Evolutionary conservation across 805 yeast species (phyloP).

Genomic region (Myxozyma melibiosi): DNA sequence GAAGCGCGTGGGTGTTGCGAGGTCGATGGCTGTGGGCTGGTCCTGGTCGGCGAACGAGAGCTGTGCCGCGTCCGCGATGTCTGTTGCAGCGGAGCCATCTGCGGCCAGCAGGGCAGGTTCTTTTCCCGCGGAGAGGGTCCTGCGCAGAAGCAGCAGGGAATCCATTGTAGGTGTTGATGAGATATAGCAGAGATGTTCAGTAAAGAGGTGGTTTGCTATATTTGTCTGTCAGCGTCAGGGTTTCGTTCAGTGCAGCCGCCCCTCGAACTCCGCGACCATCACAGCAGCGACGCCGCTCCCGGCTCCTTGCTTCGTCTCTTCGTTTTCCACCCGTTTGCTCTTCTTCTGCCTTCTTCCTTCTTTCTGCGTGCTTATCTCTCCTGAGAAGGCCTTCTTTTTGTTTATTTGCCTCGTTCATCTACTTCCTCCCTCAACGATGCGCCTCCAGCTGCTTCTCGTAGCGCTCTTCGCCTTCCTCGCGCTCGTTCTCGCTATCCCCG

Average conservation of each 20-base stretch:
- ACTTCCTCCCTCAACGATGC: too few species aligned
- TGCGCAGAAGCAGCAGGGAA: slow-evolving; percentile 40
- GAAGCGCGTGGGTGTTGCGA: slow-evolving; percentile 58
- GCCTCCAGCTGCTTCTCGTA: slow-evolving; percentile 3
- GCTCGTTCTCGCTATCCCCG: slow-evolving; percentile 5
- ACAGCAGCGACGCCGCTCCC: neutral
- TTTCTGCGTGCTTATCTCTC: neutral
- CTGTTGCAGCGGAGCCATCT: slow-evolving; percentile 40
- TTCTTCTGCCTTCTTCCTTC: neutral
- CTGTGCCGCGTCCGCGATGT: slow-evolving; percentile 44
- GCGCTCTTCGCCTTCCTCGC: slow-evolving; percentile 8
- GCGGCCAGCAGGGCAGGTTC: slow-evolving; percentile 36
- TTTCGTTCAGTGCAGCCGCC: slow-evolving; percentile 2
- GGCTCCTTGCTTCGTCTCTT: neutral
- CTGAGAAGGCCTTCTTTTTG: neutral
- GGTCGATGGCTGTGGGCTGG: slow-evolving; percentile 37
- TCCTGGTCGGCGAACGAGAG: slow-evolving; percentile 39
- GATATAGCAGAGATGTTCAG: neutral
- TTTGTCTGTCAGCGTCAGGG: neutral
- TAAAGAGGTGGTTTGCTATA: neutral
- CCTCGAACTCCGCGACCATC: neutral
- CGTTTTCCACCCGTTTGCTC: neutral
- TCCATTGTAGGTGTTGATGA: slow-evolving; percentile 28
- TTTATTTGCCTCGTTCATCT: too few species aligned
- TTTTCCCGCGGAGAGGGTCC: slow-evolving; percentile 39